These are phyloP conservation scores for Colletotrichum sansevieriae DNA, from an alignment of 2,329 filamentous ascomycete genomes.

Conservation along the genomic window DNA sequence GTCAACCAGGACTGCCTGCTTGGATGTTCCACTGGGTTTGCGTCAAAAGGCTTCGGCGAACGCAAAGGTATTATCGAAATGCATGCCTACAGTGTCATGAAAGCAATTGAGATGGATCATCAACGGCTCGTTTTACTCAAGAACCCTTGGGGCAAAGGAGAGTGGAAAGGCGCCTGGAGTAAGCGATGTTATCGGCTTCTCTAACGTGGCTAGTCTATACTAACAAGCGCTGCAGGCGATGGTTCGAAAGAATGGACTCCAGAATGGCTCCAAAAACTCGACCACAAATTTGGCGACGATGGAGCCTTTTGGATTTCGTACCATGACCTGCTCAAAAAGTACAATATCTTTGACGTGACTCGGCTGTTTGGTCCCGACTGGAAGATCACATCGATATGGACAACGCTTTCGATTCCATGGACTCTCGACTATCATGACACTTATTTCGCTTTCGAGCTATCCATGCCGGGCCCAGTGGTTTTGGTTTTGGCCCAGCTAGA, in stretches of 20 bases:
- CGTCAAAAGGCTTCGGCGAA: conserved; percentile 60
- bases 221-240: conserved; percentile 61
- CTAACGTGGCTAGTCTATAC: not conserved
- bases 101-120: conserved; percentile 70
- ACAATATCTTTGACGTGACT: conserved; percentile 59
- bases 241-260: conserved; percentile 81
- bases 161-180: conserved; percentile 86
- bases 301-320: conserved; percentile 66
- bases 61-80: conserved; percentile 69
- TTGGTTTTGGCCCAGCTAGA: conserved; percentile 71
- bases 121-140: conserved; percentile 74
- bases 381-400: conserved; percentile 62
- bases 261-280: conserved; percentile 76
- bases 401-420: conserved; percentile 68
- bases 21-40: conserved; percentile 66
- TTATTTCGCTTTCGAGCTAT: conserved; percentile 65
- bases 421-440: conserved; percentile 67
- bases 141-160: conserved; percentile 85
- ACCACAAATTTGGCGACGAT: conserved; percentile 77
- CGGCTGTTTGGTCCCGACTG: conserved; percentile 65
- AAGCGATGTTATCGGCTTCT: conserved; percentile 33
- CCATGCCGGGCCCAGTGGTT: conserved; percentile 63
- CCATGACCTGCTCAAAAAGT: conserved; percentile 59
- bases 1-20: conserved; percentile 85
- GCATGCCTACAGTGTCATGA: conserved; percentile 73